Evolutionary conservation across 441 rosid species (phyloP).

Genomic region (Gossypium lobatum): DNA sequence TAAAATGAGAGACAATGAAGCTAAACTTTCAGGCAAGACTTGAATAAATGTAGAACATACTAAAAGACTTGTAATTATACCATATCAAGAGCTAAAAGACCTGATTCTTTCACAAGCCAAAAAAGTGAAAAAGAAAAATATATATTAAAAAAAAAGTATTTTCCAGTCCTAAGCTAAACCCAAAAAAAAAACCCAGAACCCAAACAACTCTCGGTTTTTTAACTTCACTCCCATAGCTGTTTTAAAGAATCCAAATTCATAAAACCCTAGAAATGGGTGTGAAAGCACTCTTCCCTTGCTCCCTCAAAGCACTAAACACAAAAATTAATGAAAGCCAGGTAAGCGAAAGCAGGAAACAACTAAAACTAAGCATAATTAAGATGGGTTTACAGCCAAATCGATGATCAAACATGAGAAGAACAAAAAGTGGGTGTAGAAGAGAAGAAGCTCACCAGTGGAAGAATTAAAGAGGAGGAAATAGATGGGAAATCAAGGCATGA

Average conservation of each 20-base stretch:
- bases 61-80: too few species aligned
- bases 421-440: neutral
- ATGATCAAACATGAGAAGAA: neutral
- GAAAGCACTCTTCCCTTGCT: slow-evolving; percentile 14
- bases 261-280: slow-evolving; percentile 13
- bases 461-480: neutral
- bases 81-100: too few species aligned
- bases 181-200: neutral
- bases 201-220: neutral
- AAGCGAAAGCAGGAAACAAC: neutral
- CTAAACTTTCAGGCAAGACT: too few species aligned
- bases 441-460: slow-evolving; percentile 27
- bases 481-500: slow-evolving; percentile 19
- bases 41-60: too few species aligned
- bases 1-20: too few species aligned
- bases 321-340: slow-evolving; percentile 9
- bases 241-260: neutral
- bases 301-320: neutral
- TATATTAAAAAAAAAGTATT: neutral
- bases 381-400: neutral
- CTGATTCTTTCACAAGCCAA: too few species aligned
- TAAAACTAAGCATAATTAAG: slow-evolving; percentile 6
- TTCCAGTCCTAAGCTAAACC: neutral
- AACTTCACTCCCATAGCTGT: slow-evolving; percentile 2
- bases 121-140: too few species aligned